Base-by-base conservation (phyloP, 352 stramenopile species). In the Phytopythium delawarense region DNA sequence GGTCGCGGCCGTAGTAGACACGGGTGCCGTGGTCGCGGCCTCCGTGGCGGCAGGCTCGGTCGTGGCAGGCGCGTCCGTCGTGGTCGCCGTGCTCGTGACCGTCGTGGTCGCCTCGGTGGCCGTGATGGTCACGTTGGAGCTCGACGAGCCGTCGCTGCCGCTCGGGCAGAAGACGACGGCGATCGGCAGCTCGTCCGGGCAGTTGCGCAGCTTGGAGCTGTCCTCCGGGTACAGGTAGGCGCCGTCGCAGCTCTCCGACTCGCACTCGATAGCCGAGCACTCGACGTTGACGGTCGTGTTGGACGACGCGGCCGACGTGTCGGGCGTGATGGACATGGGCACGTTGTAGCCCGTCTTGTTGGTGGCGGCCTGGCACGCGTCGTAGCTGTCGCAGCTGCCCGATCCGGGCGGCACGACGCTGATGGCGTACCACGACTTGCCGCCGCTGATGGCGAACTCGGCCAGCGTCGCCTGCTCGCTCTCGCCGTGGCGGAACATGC, bases 311-410 rank as follows among this genome's bases (percentile, higher is more conserved):
- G 46, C 34, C 37, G 57, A 54, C 12, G 56, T 67, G 53, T 62
- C 55, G 35, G 80, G 81, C 2, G 58, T 72, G 64, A 91, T 86
- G 21, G 70, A 67, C 67, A 91, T 73, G 25, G 79, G 63, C 30
- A 88, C 70, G 52, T 91, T 91, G 71, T 75, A 91, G 51, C 81
- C 81, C 13, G 67, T 74, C 56, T 87, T 87, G 61, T 75, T 67
- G 5, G 81, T 84, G 0, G 55, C 67, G 8, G 57, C 25, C 57
- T 75, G 75, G 64, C 81, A 91, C 11, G 82, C 68, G 5, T 53
- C 69, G 48, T 77, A 79, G 60, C 75, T 89, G 35, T 61, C 71
- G 62, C 81, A 88, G 66, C 70, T 76, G 16, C 75, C 74, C 0
- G 76, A 74, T 69, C 76, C 65, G 52, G 81, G 78, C 1, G 76